Percentiles rank a stretch among this genome's conserved stretches.
Conservation (phyloP, 345 rosid species). For the Gossypium raimondii region DNA sequence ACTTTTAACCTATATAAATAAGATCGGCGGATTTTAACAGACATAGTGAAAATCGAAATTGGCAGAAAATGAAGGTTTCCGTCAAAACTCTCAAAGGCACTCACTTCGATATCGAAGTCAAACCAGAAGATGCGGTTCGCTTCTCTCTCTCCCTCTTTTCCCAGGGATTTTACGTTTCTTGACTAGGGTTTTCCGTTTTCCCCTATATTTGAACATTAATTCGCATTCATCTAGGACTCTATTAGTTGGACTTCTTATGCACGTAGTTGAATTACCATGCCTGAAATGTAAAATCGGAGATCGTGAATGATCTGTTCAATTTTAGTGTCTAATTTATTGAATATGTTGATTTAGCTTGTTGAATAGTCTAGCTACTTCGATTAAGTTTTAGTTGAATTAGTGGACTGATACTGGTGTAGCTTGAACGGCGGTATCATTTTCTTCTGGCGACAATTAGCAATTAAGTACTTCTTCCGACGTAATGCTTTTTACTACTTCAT, state of each 20-base stretch:
- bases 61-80: slow-evolving; percentile 58
- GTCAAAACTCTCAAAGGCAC: slow-evolving; percentile 74
- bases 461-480: background rate
- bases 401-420: background rate
- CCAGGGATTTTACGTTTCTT: background rate
- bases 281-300: background rate
- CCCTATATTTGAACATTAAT: background rate
- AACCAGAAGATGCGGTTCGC: slow-evolving; percentile 50
- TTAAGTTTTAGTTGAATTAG: background rate
- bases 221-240: slow-evolving; percentile 9
- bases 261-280: background rate
- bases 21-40: slow-evolving; percentile 3
- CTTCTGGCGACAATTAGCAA: background rate
- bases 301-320: background rate
- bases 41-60: background rate
- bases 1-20: background rate
- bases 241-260: background rate
- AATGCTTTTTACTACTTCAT: background rate
- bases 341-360: background rate
- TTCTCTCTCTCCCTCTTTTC: background rate
- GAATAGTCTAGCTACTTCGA: background rate
- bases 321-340: background rate
- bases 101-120: slow-evolving; percentile 65
- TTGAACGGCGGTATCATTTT: background rate
- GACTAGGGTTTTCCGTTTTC: background rate